Percentiles rank a stretch among this genome's conserved stretches.
These are phyloP conservation scores for Lyophyllum decastes DNA, from an alignment of 768 basidiomycete species.

Conservation along the genomic window DNA sequence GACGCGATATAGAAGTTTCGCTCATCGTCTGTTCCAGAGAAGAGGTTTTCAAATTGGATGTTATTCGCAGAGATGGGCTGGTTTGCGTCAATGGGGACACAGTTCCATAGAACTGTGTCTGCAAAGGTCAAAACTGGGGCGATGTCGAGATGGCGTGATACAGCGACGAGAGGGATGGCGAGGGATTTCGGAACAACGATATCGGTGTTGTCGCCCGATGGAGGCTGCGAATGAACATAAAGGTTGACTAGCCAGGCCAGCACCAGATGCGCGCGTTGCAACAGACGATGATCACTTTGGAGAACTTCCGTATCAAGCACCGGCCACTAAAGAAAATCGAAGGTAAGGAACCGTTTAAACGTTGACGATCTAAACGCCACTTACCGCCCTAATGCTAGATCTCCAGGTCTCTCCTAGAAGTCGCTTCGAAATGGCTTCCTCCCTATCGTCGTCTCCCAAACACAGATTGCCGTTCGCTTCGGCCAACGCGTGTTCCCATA, in stretches of 20 bases:
- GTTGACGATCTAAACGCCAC: conserved; percentile 27
- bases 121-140: conserved; percentile 95
- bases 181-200: conserved; percentile 74
- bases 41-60: conserved; percentile 69
- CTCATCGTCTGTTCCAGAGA: conserved; percentile 88
- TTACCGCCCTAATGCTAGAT: conserved; percentile 57
- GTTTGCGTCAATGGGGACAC: conserved; percentile 58
- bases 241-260: conserved; percentile 89
- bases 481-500: conserved; percentile 73
- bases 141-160: conserved; percentile 78
- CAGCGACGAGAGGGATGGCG: conserved; percentile 72
- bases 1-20: conserved; percentile 84
- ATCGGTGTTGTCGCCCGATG: conserved; percentile 33
- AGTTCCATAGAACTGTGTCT: conserved; percentile 96
- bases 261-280: conserved; percentile 87
- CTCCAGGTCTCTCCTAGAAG: conserved; percentile 71
- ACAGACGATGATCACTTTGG: conserved; percentile 52
- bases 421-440: conserved; percentile 48
- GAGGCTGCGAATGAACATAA: conserved; percentile 81
- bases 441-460: conserved; percentile 57
- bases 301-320: conserved; percentile 60
- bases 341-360: conserved; percentile 13
- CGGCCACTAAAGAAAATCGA: conserved; percentile 57
- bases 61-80: conserved; percentile 69
- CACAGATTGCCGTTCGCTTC: conserved; percentile 55